These are phyloP conservation scores for Aspergillus mulundensis DNA, from an alignment of 495 filamentous ascomycete species.

Conservation along the genomic window DNA sequence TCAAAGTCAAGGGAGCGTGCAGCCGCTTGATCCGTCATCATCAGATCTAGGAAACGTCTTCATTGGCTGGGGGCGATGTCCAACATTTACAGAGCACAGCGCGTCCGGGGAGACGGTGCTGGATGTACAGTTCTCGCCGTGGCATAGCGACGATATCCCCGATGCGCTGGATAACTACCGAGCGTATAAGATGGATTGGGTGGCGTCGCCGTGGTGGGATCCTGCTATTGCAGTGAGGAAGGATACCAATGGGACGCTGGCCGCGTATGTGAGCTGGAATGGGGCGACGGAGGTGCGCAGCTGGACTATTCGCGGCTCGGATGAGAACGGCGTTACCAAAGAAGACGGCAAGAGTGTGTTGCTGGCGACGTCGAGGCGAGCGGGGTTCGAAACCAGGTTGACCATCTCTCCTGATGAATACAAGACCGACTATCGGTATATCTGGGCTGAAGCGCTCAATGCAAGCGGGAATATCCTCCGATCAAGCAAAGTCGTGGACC, in stretches of 20 bases:
- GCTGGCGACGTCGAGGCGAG: conserved; percentile 6
- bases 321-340: neutral
- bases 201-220: conserved; percentile 19
- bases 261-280: conserved; percentile 24
- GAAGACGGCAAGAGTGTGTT: neutral
- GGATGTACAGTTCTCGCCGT: conserved; percentile 22
- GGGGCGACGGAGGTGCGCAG: conserved; percentile 7
- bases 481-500: conserved; percentile 16
- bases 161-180: conserved; percentile 25
- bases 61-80: conserved; percentile 26
- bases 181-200: conserved; percentile 22
- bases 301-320: conserved; percentile 10
- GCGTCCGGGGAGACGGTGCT: conserved; percentile 14
- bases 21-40: conserved; percentile 10
- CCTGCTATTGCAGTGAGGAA: conserved; percentile 15
- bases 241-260: conserved; percentile 4
- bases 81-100: conserved; percentile 20
- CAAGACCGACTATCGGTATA: conserved; percentile 13
- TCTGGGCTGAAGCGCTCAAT: conserved; percentile 22
- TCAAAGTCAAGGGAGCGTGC: conserved; percentile 21
- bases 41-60: conserved; percentile 19
- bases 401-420: neutral
- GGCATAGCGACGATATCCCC: conserved; percentile 19
- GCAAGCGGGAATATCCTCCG: conserved; percentile 4
- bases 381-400: conserved; percentile 23